Evolutionary conservation across 2,329 filamentous ascomycete genomes (phyloP), one percentile per base, ranked within the genome.

Genomic region (Graphium sp.): DNA sequence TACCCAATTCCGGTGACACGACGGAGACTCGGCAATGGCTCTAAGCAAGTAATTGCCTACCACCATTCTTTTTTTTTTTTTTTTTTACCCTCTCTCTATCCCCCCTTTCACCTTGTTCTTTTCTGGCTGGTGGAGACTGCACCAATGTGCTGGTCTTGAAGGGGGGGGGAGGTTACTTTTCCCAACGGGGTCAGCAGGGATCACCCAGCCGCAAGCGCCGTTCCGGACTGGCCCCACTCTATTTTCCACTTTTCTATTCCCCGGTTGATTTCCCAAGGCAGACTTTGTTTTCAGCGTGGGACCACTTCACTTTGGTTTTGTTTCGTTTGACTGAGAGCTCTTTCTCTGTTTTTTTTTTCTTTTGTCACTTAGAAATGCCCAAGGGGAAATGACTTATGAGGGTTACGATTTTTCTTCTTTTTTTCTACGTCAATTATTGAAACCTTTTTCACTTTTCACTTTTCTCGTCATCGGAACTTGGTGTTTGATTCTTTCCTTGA

Each of bases 241-340:
- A 11, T 15, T 11, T 32, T 26, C 13, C 27, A 22, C 22, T 32
- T 25, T 15, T 29, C 11, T 18, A 29, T 29, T 33, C 7, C 18
- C 14, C 22, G 16, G 15, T 18, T 30, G 13, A 20, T 32, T 30
- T 27, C 18, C 28, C 22, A 18, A 23, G 16, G 5, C 17, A 14
- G 14, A 12, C 14, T 21, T 8, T n/a, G 10, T 31, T 14, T 24
- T 13, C 18, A n/a, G n/a, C n/a, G n/a, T n/a, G n/a, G n/a, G 18
- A 20, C 11, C 9, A 18, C 26, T 18, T 28, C 6, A 13, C 11
- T 22, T 23, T 5, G 11, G 14, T 29, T 22, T 21, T 21, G 11
- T 29, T 21, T 22, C 14, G 8, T 29, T 21, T 19, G n/a, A 28
- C 14, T 11, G 17, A 11, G 18, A 19, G 13, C 12, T 19, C 16